Evolutionary conservation across 2,329 filamentous ascomycete genomes (phyloP).

Genomic region (Cylindrodendrum hubeiense): DNA sequence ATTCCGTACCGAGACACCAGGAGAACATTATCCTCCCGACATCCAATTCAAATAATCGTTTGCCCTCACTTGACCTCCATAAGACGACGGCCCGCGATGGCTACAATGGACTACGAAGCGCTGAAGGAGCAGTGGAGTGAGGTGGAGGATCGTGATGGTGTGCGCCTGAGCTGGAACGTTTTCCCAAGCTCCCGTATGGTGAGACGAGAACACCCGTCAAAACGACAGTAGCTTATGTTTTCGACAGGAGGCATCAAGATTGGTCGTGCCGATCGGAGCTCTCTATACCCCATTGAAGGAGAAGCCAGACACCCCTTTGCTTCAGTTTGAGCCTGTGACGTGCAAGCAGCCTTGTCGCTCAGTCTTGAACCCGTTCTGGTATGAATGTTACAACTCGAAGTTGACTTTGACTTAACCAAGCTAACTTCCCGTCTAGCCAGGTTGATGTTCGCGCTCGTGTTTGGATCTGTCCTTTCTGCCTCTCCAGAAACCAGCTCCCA

Average conservation of each 20-base stretch:
- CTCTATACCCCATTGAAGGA: constrained; percentile 97
- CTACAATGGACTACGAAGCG: constrained; percentile 87
- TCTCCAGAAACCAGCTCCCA: constrained; percentile 85
- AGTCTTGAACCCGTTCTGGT: constrained; percentile 98
- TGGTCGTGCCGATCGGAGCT: constrained; percentile 96
- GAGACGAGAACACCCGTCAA: constrained; percentile 45
- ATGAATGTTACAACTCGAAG: constrained; percentile 49
- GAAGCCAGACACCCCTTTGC: constrained; percentile 86
- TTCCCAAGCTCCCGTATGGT: constrained; percentile 99
- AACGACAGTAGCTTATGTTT: constrained; percentile 18
- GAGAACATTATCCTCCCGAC: background rate
- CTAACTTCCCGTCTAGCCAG: constrained; percentile 66
- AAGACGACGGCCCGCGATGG: background rate
- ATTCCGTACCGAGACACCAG: background rate
- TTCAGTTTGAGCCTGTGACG: constrained; percentile 96
- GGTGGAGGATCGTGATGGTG: constrained; percentile 95
- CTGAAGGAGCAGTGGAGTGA: constrained; percentile 97
- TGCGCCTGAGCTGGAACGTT: constrained; percentile 98
- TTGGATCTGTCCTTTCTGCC: constrained; percentile 91
- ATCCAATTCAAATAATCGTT: too few species aligned
- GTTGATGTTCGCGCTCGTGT: constrained; percentile 86
- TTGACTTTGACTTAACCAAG: background rate
- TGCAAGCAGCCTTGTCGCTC: constrained; percentile 97
- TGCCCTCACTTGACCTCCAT: background rate
- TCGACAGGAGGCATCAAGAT: constrained; percentile 85